Evolutionary conservation across 139 green algal genomes (phyloP).

Genomic region (Chlorella sp.): DNA sequence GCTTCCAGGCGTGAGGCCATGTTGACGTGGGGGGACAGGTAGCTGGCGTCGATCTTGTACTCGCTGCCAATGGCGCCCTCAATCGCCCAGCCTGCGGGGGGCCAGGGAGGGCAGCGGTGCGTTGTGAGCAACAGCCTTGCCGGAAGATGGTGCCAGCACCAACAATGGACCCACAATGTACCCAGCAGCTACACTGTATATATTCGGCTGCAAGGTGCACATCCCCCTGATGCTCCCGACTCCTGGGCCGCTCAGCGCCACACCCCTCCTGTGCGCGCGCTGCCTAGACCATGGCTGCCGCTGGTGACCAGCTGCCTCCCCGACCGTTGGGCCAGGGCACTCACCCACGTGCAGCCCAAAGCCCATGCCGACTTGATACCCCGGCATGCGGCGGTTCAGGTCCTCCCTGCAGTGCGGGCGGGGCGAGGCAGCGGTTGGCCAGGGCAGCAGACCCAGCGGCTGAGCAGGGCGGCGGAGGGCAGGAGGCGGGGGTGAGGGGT

Average conservation of each 20-base stretch:
- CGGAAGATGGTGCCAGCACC: too few species aligned
- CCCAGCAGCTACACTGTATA: too few species aligned
- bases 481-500: background rate
- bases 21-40: conserved; percentile 98
- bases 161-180: too few species aligned
- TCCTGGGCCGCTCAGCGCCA: too few species aligned
- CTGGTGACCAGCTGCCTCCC: background rate
- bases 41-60: conserved; percentile 97
- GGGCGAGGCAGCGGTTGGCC: background rate
- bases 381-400: conserved; percentile 81
- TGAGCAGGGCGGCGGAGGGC: background rate
- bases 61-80: conserved; percentile 95
- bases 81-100: conserved; percentile 89
- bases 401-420: conserved; percentile 33
- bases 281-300: too few species aligned
- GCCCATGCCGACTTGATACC: conserved; percentile 82
- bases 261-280: too few species aligned
- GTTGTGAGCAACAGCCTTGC: too few species aligned
- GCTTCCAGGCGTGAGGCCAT: conserved; percentile 95
- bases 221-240: too few species aligned
- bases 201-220: too few species aligned
- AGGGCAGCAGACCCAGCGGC: background rate
- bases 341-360: conserved; percentile 92
- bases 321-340: background rate
- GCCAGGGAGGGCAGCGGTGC: background rate